phyloP scores from a whole-genome alignment of 805 yeast species.

The Starmerella etchellsii region DNA sequence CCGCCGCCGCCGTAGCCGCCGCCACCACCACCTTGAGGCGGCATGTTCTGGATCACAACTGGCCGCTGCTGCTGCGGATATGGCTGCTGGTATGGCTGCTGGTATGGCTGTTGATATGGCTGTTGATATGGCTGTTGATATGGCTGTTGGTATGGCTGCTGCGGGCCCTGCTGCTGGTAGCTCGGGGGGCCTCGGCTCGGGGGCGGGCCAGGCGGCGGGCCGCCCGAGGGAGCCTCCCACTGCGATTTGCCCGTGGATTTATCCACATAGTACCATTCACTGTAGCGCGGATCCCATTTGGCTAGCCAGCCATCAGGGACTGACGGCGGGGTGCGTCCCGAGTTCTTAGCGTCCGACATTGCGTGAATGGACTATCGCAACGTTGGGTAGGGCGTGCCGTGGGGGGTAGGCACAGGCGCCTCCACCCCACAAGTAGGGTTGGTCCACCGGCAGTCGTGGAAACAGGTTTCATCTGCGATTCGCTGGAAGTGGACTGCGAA shows the following conservation, averaged over 20 bases:
- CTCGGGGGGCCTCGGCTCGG: constrained; percentile 13
- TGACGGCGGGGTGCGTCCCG: constrained; percentile 14
- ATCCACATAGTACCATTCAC: constrained; percentile 75
- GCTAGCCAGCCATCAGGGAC: constrained; percentile 30
- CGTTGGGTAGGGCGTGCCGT: no score
- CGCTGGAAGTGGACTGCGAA: no score
- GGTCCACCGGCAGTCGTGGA: no score
- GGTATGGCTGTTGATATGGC: constrained; percentile 7
- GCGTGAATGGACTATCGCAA: no score
- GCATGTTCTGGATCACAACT: constrained; percentile 21
- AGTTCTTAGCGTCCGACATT: not conserved
- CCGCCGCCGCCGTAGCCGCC: constrained; percentile 10
- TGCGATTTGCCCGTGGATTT: constrained; percentile 61
- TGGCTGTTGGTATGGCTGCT: constrained; percentile 25
- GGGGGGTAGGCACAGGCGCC: no score
- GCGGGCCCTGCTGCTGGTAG: constrained; percentile 20
- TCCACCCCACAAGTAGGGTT: no score
- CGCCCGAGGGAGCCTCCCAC: constrained; percentile 51
- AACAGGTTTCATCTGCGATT: no score
- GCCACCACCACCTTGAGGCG: constrained; percentile 17
- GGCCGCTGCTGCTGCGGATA: constrained; percentile 22
- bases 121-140: constrained; percentile 20
- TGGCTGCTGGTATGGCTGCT: constrained; percentile 21
- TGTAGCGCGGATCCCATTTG: constrained; percentile 30
- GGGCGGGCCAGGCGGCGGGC: constrained; percentile 21